Base-by-base conservation (phyloP, 2,329 filamentous ascomycete species). In the Arthrobotrys iridis region DNA sequence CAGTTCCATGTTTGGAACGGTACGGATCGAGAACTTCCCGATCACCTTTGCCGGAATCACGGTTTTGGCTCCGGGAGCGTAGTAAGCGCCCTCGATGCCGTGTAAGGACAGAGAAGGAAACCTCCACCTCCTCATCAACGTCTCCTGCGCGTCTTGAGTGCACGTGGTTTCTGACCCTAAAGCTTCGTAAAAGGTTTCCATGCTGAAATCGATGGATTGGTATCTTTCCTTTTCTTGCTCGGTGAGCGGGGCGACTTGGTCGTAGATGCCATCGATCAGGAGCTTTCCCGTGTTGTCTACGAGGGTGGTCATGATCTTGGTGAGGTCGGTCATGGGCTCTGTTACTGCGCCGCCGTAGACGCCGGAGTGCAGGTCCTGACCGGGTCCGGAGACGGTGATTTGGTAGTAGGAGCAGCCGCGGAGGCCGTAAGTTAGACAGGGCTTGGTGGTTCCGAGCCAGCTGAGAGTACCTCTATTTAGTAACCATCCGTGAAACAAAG, bases 371-470 rank as follows among this genome's bases (percentile, higher is more conserved):
- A 99, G 87, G 82, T 99, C 95, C 78, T 94, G 92, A 41, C 90
- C 95, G 8, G 95, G 95, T 0, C 95, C 95, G 6, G 91, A 93
- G 77, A 99, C 86, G 83, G 95, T 91, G 79, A 99, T 84, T 60
- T 91, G 92, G 86, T 98, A 99, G 87, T 99, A 99, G 86, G 96
- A 98, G 89, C 92, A 96, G 63, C 95, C 95, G 79, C 95, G 91
- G 77, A 99, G 90, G 79, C 95, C 95, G 82, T 99, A 99, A 7
- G 95, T 99, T 81, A 99, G 85, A 83, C 95, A 99, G 10, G 95
- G 95, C 87, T 97, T 97, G 87, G 98, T 93, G 4, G 95, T 98
- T 72, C 95, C 95, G 41, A 99, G 89, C 95, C 95, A 99, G 89
- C 77, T 78, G 35, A 33, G 33, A 15, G n/a, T 28, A 40, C 6